Evolutionary conservation across 345 rosid genomes (phyloP), one percentile per base, ranked within the genome.

Genomic region (Ceriops decandra): DNA sequence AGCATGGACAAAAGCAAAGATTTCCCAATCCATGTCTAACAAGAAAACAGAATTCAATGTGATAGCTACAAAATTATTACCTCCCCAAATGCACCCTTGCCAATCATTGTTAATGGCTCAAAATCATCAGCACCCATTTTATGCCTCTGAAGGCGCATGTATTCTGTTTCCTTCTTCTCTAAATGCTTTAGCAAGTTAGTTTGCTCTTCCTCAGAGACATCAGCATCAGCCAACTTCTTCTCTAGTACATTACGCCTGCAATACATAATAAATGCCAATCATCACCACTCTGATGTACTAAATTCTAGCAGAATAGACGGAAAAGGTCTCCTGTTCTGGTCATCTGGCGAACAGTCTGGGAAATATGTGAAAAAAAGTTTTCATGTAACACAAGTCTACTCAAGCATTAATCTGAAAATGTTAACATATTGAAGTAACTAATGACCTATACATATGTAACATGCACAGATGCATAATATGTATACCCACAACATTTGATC

Each of bases 11-110:
- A 67, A 13, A 59, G 3, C 2, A 52, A 17, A 59, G 32, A 30
- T 8, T 33, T 22, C 20, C n/a, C 7, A 4, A 22, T n/a, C 20
- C 8, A 68, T 46, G 54, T 13, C 51, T 11, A 31, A 76, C 24
- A 62, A 2, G 52, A 68, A n/a, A 16, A 31, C 24, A n/a, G 10
- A 38, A 51, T 31, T n/a, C 31, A 69, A 22, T 36, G n/a, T 38
- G 32, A 66, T 52, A 31, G 62, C 66, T 71, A 32, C 58, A 38
- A 64, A 11, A 71, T 5, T 22, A 61, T 24, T 82, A 93, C 98
- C 98, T 93, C 98, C 69, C 98, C 98, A 74, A 93, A 93, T 71
- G 97, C 98, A 42, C 98, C 98, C 81, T 91, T 93, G 62, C 98
- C 98, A 79, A 93, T 93, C 97, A 93, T 91, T 64, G 98, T 93